A percentile compares a stretch with the other conserved stretches of the same genome.
Evolutionary conservation across 345 rosid species (phyloP).

Genomic region (Populus davidiana): DNA sequence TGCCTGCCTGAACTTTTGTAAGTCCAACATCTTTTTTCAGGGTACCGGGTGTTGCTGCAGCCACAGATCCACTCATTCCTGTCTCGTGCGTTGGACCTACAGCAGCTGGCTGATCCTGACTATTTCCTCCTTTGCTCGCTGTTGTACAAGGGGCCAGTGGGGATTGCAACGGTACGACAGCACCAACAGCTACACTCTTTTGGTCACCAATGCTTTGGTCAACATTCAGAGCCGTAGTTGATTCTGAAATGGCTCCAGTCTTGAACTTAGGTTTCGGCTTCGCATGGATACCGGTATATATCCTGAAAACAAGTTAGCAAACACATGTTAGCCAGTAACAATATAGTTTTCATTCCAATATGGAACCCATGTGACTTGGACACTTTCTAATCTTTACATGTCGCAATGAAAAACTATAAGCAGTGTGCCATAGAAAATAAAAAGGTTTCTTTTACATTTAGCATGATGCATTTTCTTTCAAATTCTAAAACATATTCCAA

Average conservation of each 20-base stretch:
- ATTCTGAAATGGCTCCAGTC: constrained; percentile 84
- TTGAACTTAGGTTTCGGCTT: constrained; percentile 83
- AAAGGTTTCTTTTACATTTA: neutral
- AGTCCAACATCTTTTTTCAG: constrained; percentile 64
- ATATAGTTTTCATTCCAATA: neutral
- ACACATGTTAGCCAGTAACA: neutral
- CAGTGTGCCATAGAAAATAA: neutral
- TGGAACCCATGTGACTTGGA: neutral
- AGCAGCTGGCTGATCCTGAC: constrained; percentile 48
- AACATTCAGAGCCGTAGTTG: constrained; percentile 74
- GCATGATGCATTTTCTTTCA: neutral
- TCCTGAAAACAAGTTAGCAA: constrained; percentile 45
- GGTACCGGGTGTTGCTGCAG: constrained; percentile 16
- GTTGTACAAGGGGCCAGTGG: constrained; percentile 43
- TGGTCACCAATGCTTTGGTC: constrained; percentile 59
- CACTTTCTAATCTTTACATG: neutral
- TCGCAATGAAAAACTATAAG: neutral
- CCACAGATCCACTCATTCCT: constrained; percentile 39
- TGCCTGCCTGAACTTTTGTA: constrained; percentile 66
- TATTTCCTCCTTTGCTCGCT: constrained; percentile 52
- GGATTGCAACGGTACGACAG: constrained; percentile 32
- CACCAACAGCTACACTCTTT: constrained; percentile 45
- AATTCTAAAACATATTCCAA: neutral
- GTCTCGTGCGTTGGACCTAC: constrained; percentile 36
- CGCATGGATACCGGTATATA: constrained; percentile 89